Conservation (phyloP, 352 stramenopile species). For the Blastocystis hominis region DNA sequence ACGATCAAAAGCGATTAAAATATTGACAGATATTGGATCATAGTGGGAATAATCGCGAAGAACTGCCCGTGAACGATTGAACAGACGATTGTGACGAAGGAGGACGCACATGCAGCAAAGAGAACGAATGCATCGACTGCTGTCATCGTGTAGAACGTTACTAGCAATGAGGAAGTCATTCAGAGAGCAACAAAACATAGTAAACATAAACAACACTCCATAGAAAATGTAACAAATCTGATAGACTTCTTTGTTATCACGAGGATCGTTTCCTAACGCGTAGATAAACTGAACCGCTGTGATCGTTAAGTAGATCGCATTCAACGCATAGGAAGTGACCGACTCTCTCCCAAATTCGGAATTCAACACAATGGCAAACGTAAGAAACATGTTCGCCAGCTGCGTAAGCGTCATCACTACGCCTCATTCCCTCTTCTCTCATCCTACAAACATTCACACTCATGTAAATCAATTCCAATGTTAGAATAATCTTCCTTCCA, state of each 20-base stretch:
- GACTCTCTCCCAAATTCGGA: slow-evolving; percentile 35
- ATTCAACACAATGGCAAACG: slow-evolving; percentile 54
- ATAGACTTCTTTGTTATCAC: slow-evolving; percentile 53
- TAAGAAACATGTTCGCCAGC: slow-evolving; percentile 55
- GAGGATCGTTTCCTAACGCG: slow-evolving; percentile 47
- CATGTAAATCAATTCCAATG: slow-evolving; percentile 60
- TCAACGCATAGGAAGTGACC: slow-evolving; percentile 31
- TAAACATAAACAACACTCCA: slow-evolving; percentile 39
- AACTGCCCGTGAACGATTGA: slow-evolving; percentile 52
- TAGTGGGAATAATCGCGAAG: slow-evolving; percentile 55
- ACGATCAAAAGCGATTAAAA: background rate
- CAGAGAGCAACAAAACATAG: slow-evolving; percentile 27
- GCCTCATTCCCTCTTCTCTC: background rate
- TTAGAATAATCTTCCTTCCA: slow-evolving; percentile 60
- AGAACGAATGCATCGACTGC: slow-evolving; percentile 32
- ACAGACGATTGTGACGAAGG: slow-evolving; percentile 50
- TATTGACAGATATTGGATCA: slow-evolving; percentile 39
- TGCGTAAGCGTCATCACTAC: slow-evolving; percentile 57
- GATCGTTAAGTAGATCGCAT: slow-evolving; percentile 47
- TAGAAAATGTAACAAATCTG: slow-evolving; percentile 53
- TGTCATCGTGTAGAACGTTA: slow-evolving; percentile 52
- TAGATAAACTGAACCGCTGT: slow-evolving; percentile 56
- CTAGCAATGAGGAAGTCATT: background rate
- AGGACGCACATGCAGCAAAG: slow-evolving; percentile 43
- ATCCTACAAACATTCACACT: slow-evolving; percentile 56